Evolutionary conservation across 1,284 basidiomycete genomes (phyloP).

Genomic region (Apiotrichum veenhuisii): DNA sequence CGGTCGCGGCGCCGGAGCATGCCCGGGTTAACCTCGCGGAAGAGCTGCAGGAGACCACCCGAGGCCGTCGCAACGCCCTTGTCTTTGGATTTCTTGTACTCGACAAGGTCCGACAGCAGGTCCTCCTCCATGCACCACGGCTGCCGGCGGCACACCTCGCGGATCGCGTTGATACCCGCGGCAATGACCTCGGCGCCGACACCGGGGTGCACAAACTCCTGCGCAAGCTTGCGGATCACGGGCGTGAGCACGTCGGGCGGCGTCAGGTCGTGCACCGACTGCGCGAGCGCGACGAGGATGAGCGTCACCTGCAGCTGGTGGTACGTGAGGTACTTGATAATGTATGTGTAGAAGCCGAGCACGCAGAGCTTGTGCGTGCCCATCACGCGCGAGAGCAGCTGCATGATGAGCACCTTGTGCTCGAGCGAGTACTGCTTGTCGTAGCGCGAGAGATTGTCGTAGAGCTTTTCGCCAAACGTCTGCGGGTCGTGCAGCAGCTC

Average conservation of each 20-base stretch:
- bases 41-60: conserved; percentile 83
- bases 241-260: conserved; percentile 90
- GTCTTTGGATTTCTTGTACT: conserved; percentile 92
- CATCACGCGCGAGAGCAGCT: conserved; percentile 93
- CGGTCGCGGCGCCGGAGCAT: conserved; percentile 86
- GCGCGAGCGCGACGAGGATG: conserved; percentile 91
- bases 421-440: conserved; percentile 93
- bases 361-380: conserved; percentile 89
- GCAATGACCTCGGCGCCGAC: conserved; percentile 93
- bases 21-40: conserved; percentile 91
- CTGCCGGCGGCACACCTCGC: conserved; percentile 88
- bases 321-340: conserved; percentile 85
- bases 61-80: conserved; percentile 88
- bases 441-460: conserved; percentile 76
- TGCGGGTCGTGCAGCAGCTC: conserved; percentile 95
- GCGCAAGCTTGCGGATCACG: conserved; percentile 83
- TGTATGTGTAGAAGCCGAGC: conserved; percentile 94
- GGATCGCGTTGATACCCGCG: conserved; percentile 89
- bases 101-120: conserved; percentile 83
- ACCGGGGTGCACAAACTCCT: conserved; percentile 96
- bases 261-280: conserved; percentile 92
- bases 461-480: conserved; percentile 91
- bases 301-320: conserved; percentile 91
- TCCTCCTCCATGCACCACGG: conserved; percentile 94
- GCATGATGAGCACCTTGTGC: conserved; percentile 96